Evolutionary conservation across 306 rosid genomes (phyloP), one percentile per base, ranked within the genome.

Genomic region (Morella rubra): DNA sequence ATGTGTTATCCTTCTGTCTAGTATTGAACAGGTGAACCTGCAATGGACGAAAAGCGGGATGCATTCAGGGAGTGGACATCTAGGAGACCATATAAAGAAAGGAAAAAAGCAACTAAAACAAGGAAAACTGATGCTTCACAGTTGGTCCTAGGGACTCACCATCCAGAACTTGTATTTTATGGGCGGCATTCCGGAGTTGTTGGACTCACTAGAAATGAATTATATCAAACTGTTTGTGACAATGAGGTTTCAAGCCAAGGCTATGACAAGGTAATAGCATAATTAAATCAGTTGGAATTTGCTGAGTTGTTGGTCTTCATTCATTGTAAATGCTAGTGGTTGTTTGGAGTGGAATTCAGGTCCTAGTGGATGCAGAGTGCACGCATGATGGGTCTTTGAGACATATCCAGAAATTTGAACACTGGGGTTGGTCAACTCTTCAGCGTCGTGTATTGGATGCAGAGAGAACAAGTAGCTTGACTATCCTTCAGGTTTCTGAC

Each of bases 281-380:
- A 54, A 22, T 19, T 78, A 66, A 55, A 22, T 74, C 76, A 50
- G 69, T 67, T 52, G 52, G 71, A 54, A 62, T 22, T 69, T 79
- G 46, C 65, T 58, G 3, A 16, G 58, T 70, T 73, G 18, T 71
- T 50, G 56, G 67, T 81, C 44, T 56, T 51, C 73, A 44, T 42
- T 67, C 84, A 75, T 46, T 80, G 40, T 18, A 55, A 47, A 58
- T 19, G 42, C 58, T 74, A 15, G 65, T 76, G 41, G 75, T 50
- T 53, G 74, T 50, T 84, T 42, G 52, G 73, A 76, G 65, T 75
- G 80, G 69, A 60, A 62, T 80, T 51, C 86, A 95, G 98, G 92
- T 92, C 18, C 97, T 95, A 20, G 97, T 92, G 75, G 99, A 95
- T 87, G 99, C 97, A 74, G 99, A 95, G 77, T 95, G 99, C 85